Percentiles rank a stretch among this genome's conserved stretches.
Evolutionary conservation across 805 yeast species (phyloP).

Genomic region (Nakazawaea populi): DNA sequence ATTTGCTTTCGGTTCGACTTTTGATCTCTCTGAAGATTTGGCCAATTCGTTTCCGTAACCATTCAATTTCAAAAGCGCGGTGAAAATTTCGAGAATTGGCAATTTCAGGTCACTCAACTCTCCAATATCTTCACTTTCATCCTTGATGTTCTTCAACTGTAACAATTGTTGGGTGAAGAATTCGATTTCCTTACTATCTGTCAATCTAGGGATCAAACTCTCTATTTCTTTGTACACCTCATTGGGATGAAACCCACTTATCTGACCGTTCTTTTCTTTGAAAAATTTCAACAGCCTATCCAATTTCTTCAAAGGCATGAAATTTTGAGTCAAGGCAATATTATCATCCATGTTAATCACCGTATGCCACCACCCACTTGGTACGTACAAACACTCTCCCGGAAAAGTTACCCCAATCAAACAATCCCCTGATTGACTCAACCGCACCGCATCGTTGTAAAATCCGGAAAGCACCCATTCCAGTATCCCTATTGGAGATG

Average conservation of each 20-base stretch:
- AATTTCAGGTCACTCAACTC: conserved; percentile 35
- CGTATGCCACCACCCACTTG: conserved; percentile 97
- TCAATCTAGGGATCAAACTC: conserved; percentile 22
- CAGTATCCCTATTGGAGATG: conserved; percentile 86
- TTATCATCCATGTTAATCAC: conserved; percentile 81
- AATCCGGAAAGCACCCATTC: conserved; percentile 88
- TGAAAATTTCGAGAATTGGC: conserved; percentile 61
- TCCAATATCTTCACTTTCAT: conserved; percentile 55
- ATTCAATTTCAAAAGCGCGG: conserved; percentile 37
- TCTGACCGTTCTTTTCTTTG: conserved; percentile 59
- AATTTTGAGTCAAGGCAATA: conserved; percentile 87
- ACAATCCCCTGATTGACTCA: conserved; percentile 43
- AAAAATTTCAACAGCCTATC: conserved; percentile 62
- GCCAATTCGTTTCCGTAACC: conserved; percentile 31
- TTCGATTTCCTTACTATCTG: conserved; percentile 12
- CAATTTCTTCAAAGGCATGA: conserved; percentile 64
- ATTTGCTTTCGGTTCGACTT: conserved; percentile 24
- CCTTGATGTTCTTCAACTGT: conserved; percentile 23
- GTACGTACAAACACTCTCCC: conserved; percentile 84
- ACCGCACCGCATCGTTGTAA: conserved; percentile 57
- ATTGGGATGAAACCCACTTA: conserved; percentile 71
- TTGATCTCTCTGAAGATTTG: conserved; percentile 28
- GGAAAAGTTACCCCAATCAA: conserved; percentile 69
- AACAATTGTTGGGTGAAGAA: conserved; percentile 6
- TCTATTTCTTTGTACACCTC: conserved; percentile 35